Evolutionary conservation across 345 rosid genomes (phyloP).

Genomic region (Acer campestre): DNA sequence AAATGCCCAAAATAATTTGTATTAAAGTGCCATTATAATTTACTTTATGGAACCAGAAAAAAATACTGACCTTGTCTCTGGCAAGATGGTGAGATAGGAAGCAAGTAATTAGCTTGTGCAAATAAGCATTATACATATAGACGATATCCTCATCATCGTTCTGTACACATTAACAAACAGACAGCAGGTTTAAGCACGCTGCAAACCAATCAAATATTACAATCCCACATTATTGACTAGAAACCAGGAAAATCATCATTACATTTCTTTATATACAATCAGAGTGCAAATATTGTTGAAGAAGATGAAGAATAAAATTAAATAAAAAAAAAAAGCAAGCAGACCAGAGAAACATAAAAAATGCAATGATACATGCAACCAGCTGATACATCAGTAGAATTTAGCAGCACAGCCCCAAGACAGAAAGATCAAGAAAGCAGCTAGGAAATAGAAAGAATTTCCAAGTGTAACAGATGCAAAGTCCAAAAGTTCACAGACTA

Average conservation of each 20-base stretch:
- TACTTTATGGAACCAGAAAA: slow-evolving; percentile 14
- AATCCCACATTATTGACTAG: slow-evolving; percentile 1
- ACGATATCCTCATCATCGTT: slow-evolving; percentile 92
- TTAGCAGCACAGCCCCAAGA: neutral
- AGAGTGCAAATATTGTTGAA: neutral
- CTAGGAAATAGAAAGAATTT: neutral
- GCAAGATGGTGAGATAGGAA: slow-evolving; percentile 88
- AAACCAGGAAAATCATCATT: neutral
- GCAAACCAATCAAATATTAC: slow-evolving; percentile 18
- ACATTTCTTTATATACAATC: neutral
- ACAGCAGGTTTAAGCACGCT: slow-evolving; percentile 16
- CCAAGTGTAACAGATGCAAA: neutral
- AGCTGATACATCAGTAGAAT: neutral
- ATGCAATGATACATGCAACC: neutral
- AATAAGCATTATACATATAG: slow-evolving; percentile 89
- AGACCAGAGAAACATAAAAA: slow-evolving; percentile 4
- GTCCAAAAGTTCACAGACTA: slow-evolving; percentile 8
- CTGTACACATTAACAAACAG: slow-evolving; percentile 43
- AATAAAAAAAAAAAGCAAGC: slow-evolving; percentile 1
- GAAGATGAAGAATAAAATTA: neutral
- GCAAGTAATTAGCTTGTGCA: slow-evolving; percentile 88
- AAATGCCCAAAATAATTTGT: neutral
- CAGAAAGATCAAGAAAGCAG: neutral
- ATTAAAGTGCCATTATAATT: neutral
- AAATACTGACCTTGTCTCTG: slow-evolving; percentile 77